Conservation (phyloP, 768 basidiomycete genomes). For the Fomitopsis pulvina region DNA sequence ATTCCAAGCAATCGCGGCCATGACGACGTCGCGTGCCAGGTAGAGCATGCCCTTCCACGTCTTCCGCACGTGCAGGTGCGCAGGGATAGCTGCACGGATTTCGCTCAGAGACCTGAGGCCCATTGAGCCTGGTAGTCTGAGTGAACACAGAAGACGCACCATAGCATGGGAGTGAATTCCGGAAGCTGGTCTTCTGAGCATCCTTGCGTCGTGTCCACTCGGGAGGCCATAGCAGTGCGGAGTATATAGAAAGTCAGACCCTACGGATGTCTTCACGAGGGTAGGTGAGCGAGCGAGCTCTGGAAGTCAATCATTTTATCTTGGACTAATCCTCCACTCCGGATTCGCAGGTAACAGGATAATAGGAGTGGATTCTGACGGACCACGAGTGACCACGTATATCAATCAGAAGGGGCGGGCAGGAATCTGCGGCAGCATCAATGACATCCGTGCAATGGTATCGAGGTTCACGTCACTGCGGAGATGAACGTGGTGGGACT, state of each 20-base stretch:
- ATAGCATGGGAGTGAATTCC: conserved; percentile 20
- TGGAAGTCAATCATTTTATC: not conserved
- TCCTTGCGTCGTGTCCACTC: not conserved
- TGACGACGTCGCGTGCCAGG: conserved; percentile 40
- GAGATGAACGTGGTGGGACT: not conserved
- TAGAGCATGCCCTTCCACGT: conserved; percentile 42
- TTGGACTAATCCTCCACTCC: not conserved
- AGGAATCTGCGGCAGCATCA: not conserved
- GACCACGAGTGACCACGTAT: not conserved
- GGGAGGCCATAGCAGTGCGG: not conserved
- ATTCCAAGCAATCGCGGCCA: conserved; percentile 39
- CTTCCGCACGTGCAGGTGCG: conserved; percentile 42
- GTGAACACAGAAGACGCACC: conserved; percentile 9
- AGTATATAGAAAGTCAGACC: not conserved
- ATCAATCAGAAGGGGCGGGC: not conserved
- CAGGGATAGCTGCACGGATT: conserved; percentile 46
- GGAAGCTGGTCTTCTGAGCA: conserved; percentile 10
- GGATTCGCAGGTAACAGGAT: not conserved
- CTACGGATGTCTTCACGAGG: not conserved
- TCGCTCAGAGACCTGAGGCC: conserved; percentile 35
- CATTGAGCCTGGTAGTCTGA: not conserved
- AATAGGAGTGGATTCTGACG: not conserved
- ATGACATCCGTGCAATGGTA: not conserved
- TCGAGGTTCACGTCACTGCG: not conserved
- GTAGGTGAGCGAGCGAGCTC: not conserved